Base-by-base conservation (phyloP, 176 grass and related monocot genomes). In the Saccharum officinarum region DNA sequence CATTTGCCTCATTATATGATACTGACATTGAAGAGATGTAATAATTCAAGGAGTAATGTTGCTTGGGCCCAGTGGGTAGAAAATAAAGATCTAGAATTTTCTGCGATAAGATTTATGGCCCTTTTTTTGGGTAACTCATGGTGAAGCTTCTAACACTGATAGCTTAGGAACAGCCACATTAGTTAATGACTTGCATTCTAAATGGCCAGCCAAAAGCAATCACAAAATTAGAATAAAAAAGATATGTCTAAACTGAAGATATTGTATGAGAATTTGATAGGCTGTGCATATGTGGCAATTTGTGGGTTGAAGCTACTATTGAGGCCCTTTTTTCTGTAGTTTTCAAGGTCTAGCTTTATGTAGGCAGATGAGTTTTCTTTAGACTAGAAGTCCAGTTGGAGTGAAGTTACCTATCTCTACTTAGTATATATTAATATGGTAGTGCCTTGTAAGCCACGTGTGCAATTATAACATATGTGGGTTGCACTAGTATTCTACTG, bases 211-310 rank as follows among this genome's bases (percentile, higher is more conserved):
- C 12, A 37, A 75, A 15, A 47, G 30, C 39, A 6, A 6, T 23
- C 81, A 36, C 10, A 75, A 50, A n/a, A 17, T 83, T 64, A 74
- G 28, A 42, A 64, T 17, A 50, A 50, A 64, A 79, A 73, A 26
- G 1, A n/a, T 46, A 62, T 15, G 28, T 79, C 8, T 37, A 64
- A 25, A 73, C 6, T 33, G 31, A 52, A 80, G 10, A 49, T 73
- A 31, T 20, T 46, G 14, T 36, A 38, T 47, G 66, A 2, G 22
- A 46, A 59, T 23, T 47, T 71, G 3, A 46, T 14, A 36, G 60
- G 38, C 75, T 76, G 15, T 22, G 33, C 25, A 23, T 46, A 11
- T 39, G 36, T 39, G 23, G 47, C 18, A 33, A 2, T 14, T 78
- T 38, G 25, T 60, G 49, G 26, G 52, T n/a, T 83, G 69, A 70